Percentiles rank a stretch among this genome's conserved stretches.
Evolutionary conservation across 1,139 yeast genomes (phyloP).

Genomic region (Trichomonascaceae sp.): DNA sequence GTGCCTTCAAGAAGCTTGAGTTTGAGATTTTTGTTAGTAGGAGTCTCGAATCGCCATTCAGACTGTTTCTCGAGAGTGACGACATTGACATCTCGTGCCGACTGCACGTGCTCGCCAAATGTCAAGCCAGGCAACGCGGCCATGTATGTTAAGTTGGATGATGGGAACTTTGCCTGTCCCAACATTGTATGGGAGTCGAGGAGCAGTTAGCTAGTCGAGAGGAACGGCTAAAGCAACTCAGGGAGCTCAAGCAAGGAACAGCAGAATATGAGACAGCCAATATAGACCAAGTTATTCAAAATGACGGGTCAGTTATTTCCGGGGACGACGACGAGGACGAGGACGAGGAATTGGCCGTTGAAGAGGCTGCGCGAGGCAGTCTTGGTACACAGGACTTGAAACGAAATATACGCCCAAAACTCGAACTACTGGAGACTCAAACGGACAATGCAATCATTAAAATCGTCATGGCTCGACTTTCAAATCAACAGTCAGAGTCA

Average conservation of each 20-base stretch:
- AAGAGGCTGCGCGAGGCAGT: too few species aligned
- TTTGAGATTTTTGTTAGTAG: conserved; percentile 41
- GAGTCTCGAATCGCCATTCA: conserved; percentile 82
- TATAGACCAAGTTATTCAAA: too few species aligned
- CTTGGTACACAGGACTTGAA: conserved; percentile 31
- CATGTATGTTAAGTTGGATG: not conserved
- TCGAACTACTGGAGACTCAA: conserved; percentile 27
- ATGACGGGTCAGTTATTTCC: too few species aligned
- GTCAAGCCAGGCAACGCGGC: too few species aligned
- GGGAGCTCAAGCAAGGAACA: too few species aligned
- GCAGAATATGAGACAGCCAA: too few species aligned
- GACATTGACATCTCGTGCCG: conserved; percentile 5
- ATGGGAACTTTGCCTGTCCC: not conserved
- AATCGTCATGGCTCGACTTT: conserved; percentile 16
- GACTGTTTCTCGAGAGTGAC: conserved; percentile 17
- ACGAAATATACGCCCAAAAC: conserved; percentile 26
- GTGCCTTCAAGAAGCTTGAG: conserved; percentile 47
- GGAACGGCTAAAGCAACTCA: not conserved
- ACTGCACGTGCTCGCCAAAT: too few species aligned
- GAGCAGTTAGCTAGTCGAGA: not conserved
- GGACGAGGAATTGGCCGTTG: too few species aligned
- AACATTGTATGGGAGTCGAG: not conserved
- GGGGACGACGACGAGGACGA: too few species aligned
- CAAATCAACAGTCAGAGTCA: too few species aligned
- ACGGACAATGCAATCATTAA: conserved; percentile 31